Conservation (phyloP, 169 alveolate species). For the Plasmodium billcollinsi region DNA sequence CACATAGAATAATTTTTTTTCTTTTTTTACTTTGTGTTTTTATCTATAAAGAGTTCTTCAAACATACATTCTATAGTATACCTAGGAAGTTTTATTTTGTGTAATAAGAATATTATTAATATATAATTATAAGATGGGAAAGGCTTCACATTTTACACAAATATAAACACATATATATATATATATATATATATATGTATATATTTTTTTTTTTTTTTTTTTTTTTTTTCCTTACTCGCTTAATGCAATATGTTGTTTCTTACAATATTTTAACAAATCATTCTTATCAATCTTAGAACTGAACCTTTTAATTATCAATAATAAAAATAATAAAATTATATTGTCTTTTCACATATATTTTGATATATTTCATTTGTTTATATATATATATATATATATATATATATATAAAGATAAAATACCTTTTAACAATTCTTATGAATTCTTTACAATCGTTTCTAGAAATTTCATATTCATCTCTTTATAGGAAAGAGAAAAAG, state of each 20-base stretch:
- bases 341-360: not conserved
- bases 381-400: too few relatives aligned
- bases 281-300: slow-evolving; percentile 3
- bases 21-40: slow-evolving; percentile 19
- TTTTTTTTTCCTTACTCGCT: slow-evolving; percentile 21
- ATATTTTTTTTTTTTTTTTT: not conserved
- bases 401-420: not conserved
- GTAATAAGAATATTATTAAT: too few relatives aligned
- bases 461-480: slow-evolving; percentile 25
- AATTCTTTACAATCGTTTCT: slow-evolving; percentile 58
- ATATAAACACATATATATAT: not conserved
- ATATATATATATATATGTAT: slow-evolving; percentile 1
- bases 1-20: not conserved
- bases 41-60: slow-evolving; percentile 43
- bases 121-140: too few relatives aligned
- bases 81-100: not conserved
- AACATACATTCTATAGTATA: slow-evolving; percentile 61
- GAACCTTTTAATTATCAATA: slow-evolving; percentile 9
- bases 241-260: slow-evolving; percentile 19
- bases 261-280: slow-evolving; percentile 47
- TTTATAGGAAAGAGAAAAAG: not conserved
- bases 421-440: slow-evolving; percentile 44
- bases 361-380: too few relatives aligned
- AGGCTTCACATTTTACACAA: not conserved
- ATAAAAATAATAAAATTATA: not conserved